Percentiles rank a stretch among this genome's conserved stretches.
These are phyloP conservation scores for Auricularia sp. DNA, from an alignment of 768 basidiomycete species.

Conservation along the genomic window DNA sequence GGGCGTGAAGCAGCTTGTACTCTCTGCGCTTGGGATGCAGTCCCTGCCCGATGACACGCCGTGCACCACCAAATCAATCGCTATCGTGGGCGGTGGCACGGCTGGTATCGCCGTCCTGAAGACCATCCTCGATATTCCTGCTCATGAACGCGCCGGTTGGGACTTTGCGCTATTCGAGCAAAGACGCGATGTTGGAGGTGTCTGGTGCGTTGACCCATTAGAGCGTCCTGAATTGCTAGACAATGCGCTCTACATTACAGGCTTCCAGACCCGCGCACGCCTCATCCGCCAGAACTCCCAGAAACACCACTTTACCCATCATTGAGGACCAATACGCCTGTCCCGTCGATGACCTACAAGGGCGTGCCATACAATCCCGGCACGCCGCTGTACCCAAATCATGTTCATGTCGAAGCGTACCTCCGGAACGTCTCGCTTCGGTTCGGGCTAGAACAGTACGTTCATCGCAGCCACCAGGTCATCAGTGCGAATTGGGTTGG, in stretches of 20 bases:
- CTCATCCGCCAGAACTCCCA: constrained; percentile 37
- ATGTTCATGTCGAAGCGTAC: constrained; percentile 36
- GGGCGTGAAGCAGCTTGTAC: not conserved
- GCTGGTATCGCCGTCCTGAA: constrained; percentile 45
- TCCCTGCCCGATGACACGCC: not conserved
- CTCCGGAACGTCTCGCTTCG: constrained; percentile 33
- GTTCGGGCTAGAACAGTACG: constrained; percentile 29
- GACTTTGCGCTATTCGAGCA: constrained; percentile 45
- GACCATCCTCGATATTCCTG: constrained; percentile 37
- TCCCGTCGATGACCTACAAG: constrained; percentile 50
- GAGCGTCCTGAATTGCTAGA: not conserved
- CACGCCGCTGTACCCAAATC: constrained; percentile 41
- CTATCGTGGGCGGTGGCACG: constrained; percentile 48
- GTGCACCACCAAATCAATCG: constrained; percentile 34
- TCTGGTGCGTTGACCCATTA: constrained; percentile 31
- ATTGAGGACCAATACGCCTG: constrained; percentile 46
- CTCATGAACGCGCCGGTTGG: constrained; percentile 27
- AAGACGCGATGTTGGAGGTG: constrained; percentile 40
- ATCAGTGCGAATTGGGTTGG: constrained; percentile 36
- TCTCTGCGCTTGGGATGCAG: not conserved
- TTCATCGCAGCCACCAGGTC: constrained; percentile 35
- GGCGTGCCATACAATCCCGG: constrained; percentile 39
- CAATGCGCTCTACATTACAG: constrained; percentile 11
- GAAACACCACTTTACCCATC: constrained; percentile 45
- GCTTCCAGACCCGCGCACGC: constrained; percentile 23